Percentiles rank a stretch among this genome's conserved stretches.
phyloP scores from a whole-genome alignment of 2,329 filamentous ascomycete genomes.

The Xylariaceae sp. region DNA sequence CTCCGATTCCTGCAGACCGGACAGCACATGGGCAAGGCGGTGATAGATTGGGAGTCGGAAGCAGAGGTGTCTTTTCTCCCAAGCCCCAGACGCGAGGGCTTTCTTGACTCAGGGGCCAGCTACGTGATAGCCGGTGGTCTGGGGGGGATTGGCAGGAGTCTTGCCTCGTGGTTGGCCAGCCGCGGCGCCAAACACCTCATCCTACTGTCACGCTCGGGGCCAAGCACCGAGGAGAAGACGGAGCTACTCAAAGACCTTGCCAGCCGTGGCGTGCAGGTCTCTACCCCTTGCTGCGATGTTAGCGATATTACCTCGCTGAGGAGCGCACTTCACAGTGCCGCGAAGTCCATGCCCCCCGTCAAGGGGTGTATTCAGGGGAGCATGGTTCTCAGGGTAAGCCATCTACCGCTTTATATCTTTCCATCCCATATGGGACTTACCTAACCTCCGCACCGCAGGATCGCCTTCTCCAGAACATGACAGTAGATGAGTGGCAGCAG shows the following conservation, averaged over 20 bases:
- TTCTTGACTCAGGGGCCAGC: not conserved
- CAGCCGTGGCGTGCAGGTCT: not conserved
- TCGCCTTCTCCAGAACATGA: constrained; percentile 41
- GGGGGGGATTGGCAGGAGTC: constrained; percentile 1
- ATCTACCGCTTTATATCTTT: no score
- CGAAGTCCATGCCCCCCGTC: constrained; percentile 2
- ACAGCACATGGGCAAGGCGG: constrained; percentile 5
- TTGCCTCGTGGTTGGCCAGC: constrained; percentile 1
- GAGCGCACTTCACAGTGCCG: not conserved
- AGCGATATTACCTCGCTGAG: not conserved
- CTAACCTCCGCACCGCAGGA: constrained; percentile 25
- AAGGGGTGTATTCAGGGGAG: constrained; percentile 4
- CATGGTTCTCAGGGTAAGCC: constrained; percentile 2
- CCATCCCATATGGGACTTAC: not conserved
- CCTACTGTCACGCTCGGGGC: constrained; percentile 1
- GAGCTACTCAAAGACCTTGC: not conserved
- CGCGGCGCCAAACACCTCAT: constrained; percentile 2
- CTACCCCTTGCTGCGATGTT: constrained; percentile 1
- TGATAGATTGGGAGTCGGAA: constrained; percentile 3
- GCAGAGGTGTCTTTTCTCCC: constrained; percentile 10
- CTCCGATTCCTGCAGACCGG: constrained; percentile 5
- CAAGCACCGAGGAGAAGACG: not conserved
- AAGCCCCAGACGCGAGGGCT: constrained; percentile 1
- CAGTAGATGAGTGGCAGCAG: constrained; percentile 33
- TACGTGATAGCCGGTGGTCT: constrained; percentile 4